Percentiles rank a stretch among this genome's conserved stretches.
These are phyloP conservation scores for Alternaria sp. DNA, from an alignment of 2,329 filamentous ascomycete species.

Conservation along the genomic window DNA sequence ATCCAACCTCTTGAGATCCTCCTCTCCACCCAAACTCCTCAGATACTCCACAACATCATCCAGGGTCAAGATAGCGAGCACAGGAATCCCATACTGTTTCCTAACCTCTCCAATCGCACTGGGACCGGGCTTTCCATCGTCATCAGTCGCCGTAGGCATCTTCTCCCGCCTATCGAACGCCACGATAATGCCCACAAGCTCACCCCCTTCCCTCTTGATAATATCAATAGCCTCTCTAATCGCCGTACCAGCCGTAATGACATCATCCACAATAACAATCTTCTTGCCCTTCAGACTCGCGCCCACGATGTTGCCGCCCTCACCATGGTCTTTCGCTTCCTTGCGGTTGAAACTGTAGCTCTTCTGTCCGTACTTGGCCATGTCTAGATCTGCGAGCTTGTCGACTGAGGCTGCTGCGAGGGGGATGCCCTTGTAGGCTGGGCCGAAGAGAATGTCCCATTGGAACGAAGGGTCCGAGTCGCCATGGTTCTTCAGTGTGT, in stretches of 20 bases:
- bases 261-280: slow-evolving; percentile 92
- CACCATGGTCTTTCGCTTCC: slow-evolving; percentile 94
- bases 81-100: slow-evolving; percentile 82
- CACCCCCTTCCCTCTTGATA: slow-evolving; percentile 83
- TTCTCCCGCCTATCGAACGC: slow-evolving; percentile 88
- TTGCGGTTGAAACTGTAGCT: slow-evolving; percentile 95
- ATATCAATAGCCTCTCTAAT: slow-evolving; percentile 91
- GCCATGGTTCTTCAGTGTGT: slow-evolving; percentile 59
- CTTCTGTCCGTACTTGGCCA: slow-evolving; percentile 68
- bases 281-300: slow-evolving; percentile 83
- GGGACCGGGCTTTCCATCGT: slow-evolving; percentile 71
- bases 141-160: slow-evolving; percentile 65
- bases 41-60: slow-evolving; percentile 71
- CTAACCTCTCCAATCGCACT: slow-evolving; percentile 88
- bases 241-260: slow-evolving; percentile 93
- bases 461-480: slow-evolving; percentile 54
- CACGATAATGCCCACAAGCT: slow-evolving; percentile 85
- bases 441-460: slow-evolving; percentile 89
- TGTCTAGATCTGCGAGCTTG: slow-evolving; percentile 74
- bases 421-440: slow-evolving; percentile 96
- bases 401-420: slow-evolving; percentile 79
- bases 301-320: slow-evolving; percentile 92
- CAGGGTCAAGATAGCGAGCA: slow-evolving; percentile 81
- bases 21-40: slow-evolving; percentile 52
- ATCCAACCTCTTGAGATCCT: slow-evolving; percentile 53